These are phyloP conservation scores for Globisporangium parvum DNA, from an alignment of 352 stramenopile species.

Conservation along the genomic window DNA sequence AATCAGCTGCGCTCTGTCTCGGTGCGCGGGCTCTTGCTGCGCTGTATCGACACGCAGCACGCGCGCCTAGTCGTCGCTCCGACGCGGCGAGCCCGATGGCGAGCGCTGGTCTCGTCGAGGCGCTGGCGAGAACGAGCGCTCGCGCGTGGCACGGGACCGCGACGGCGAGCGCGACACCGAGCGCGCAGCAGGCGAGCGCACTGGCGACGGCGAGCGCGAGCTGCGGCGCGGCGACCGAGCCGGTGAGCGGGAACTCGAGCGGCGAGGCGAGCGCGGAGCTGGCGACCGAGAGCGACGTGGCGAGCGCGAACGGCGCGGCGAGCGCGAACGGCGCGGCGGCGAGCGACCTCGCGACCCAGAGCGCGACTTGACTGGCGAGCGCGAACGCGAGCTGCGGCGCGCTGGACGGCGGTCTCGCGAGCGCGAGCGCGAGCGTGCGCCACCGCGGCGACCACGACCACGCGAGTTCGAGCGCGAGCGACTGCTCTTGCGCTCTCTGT, in stretches of 20 bases:
- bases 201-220: conserved; percentile 26
- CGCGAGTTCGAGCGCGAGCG: conserved; percentile 33
- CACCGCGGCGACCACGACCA: conserved; percentile 16
- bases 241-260: conserved; percentile 20
- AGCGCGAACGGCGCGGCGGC: conserved; percentile 9
- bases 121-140: conserved; percentile 37
- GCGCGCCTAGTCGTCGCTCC: conserved; percentile 18
- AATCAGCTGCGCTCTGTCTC: no score
- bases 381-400: conserved; percentile 43
- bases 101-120: conserved; percentile 42
- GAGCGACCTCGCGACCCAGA: conserved; percentile 40
- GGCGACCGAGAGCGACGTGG: conserved; percentile 14
- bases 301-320: conserved; percentile 23
- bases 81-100: conserved; percentile 45
- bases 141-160: conserved; percentile 22
- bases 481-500: conserved; percentile 23
- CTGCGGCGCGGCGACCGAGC: conserved; percentile 21
- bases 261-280: conserved; percentile 17
- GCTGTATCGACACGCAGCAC: no score
- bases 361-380: conserved; percentile 20
- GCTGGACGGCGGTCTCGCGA: conserved; percentile 36
- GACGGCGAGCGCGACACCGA: conserved; percentile 28
- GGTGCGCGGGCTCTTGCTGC: no score
- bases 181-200: conserved; percentile 21
- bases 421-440: conserved; percentile 34